These are phyloP conservation scores for Penstemon barbatus DNA, from an alignment of 257 asterid species.

Conservation along the genomic window DNA sequence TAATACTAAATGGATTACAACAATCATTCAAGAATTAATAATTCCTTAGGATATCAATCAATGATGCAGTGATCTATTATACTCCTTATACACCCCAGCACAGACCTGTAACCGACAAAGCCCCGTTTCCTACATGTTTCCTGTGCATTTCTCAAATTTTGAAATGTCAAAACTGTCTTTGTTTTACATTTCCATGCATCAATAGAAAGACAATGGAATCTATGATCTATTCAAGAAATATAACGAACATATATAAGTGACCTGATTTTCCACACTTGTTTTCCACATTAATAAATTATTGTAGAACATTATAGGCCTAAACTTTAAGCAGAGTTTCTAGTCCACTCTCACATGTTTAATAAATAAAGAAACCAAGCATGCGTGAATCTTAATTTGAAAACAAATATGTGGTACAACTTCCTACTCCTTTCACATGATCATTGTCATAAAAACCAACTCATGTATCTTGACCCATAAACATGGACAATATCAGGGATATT, in stretches of 20 bases:
- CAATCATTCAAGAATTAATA: no score
- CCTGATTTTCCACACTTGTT: conserved; percentile 1
- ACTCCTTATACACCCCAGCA: no score
- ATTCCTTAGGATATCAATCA: no score
- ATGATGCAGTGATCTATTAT: no score
- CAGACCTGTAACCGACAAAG: no score
- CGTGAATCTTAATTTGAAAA: background rate
- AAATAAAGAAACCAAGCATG: background rate
- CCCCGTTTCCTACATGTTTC: no score
- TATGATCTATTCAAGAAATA: background rate
- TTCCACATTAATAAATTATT: background rate
- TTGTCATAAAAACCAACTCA: no score
- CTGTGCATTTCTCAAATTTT: background rate
- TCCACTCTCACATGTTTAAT: background rate
- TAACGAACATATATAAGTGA: background rate
- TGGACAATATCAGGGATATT: no score
- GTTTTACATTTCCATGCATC: background rate
- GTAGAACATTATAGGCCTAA: background rate
- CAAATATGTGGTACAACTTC: background rate
- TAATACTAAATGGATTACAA: no score
- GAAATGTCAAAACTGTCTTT: conserved; percentile 17
- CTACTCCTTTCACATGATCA: no score
- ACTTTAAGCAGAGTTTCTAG: background rate
- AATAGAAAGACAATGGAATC: background rate
- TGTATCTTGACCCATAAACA: no score